phyloP scores from a whole-genome alignment of 1,139 yeast genomes.

The Kodamaea anthophila region DNA sequence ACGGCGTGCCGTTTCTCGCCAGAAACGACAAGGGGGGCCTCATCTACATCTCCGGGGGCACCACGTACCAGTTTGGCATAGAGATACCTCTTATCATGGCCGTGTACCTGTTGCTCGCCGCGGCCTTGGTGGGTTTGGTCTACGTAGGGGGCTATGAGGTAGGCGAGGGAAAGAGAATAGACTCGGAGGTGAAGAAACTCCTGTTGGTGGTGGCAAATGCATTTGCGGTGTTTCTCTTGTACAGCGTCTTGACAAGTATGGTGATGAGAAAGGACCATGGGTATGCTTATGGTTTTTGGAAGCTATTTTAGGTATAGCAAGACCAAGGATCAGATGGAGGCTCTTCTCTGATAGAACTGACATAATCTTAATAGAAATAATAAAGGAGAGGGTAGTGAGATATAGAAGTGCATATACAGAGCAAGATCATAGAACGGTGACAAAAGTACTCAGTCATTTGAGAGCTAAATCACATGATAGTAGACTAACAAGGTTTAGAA shows the following conservation, averaged over 20 bases:
- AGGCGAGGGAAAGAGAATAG: constrained; percentile 13
- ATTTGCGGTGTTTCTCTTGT: constrained; percentile 22
- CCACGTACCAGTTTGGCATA: constrained; percentile 61
- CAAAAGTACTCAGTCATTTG: too few species aligned
- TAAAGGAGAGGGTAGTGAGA: background rate
- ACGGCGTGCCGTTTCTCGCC: constrained; percentile 59
- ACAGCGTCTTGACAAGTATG: constrained; percentile 36
- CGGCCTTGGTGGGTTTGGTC: constrained; percentile 32
- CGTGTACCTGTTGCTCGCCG: constrained; percentile 42
- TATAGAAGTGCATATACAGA: too few species aligned
- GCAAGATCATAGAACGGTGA: too few species aligned
- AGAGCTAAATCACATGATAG: too few species aligned
- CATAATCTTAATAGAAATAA: background rate
- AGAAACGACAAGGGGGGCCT: constrained; percentile 40
- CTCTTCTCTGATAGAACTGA: too few species aligned
- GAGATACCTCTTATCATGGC: constrained; percentile 50
- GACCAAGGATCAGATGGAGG: too few species aligned
- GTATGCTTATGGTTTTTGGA: constrained; percentile 35
- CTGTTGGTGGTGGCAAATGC: constrained; percentile 16
- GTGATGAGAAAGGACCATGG: constrained; percentile 34
- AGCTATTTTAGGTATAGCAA: constrained; percentile 14
- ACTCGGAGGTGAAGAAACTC: constrained; percentile 13
- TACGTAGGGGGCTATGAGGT: constrained; percentile 29
- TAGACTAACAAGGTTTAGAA: too few species aligned
- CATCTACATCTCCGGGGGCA: constrained; percentile 57